A percentile compares a stretch with the other conserved stretches of the same genome.
Evolutionary conservation across 257 asterid species (phyloP).

Genomic region (Solanum tacnaense): DNA sequence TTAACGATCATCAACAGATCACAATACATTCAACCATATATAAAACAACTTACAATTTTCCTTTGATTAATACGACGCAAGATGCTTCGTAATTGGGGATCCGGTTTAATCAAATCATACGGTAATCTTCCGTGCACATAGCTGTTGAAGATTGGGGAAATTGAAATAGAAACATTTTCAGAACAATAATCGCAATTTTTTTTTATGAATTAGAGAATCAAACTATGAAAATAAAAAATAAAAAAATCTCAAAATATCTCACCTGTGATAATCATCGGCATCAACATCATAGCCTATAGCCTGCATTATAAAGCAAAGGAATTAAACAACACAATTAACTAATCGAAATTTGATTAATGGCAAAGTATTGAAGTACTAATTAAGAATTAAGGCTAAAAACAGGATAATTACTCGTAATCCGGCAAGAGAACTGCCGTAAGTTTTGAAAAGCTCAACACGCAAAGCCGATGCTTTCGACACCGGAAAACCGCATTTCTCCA

Average conservation of each 20-base stretch:
- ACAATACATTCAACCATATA: not conserved
- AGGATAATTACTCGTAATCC: constrained; percentile 66
- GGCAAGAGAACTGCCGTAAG: constrained; percentile 85
- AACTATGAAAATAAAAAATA: not conserved
- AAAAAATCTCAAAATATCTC: not conserved
- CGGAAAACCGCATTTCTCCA: constrained; percentile 55
- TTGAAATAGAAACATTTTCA: not conserved
- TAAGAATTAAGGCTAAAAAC: not conserved
- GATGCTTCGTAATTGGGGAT: constrained; percentile 38
- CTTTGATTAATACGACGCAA: constrained; percentile 55
- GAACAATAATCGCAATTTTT: not conserved
- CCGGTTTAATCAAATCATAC: constrained; percentile 58
- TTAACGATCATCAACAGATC: not conserved
- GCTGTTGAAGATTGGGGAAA: constrained; percentile 12
- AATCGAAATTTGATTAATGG: not conserved
- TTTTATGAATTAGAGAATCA: not conserved
- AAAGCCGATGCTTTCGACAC: constrained; percentile 51
- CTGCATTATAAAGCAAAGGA: constrained; percentile 17
- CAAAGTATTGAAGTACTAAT: not conserved
- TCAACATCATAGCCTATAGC: constrained; percentile 59
- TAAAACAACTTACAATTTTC: constrained; percentile 44
- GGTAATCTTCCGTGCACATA: constrained; percentile 91
- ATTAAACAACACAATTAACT: not conserved
- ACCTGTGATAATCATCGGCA: constrained; percentile 91
- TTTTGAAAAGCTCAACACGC: constrained; percentile 64